Evolutionary conservation across 2,329 filamentous ascomycete species (phyloP).

Genomic region (Aspergillus fumigatus): DNA sequence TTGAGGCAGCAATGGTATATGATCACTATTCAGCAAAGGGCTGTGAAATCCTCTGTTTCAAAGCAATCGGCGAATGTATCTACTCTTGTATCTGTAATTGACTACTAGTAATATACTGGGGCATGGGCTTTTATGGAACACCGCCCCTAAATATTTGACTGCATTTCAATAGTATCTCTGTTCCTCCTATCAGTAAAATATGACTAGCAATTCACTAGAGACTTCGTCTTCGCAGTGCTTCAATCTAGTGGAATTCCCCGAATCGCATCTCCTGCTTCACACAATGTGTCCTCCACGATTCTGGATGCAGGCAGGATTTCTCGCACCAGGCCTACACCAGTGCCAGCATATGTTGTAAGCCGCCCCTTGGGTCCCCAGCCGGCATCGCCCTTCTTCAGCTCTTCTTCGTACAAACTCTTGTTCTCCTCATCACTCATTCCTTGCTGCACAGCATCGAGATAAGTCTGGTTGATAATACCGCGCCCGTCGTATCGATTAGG

Average conservation of each 20-base stretch:
- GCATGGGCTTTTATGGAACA: neutral
- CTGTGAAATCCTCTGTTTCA: slow-evolving; percentile 5
- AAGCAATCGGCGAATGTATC: slow-evolving; percentile 8
- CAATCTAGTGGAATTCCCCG: neutral
- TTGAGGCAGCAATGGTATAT: neutral
- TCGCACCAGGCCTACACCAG: slow-evolving; percentile 56
- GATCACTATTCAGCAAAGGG: neutral
- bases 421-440: slow-evolving; percentile 41
- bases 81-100: slow-evolving; percentile 7
- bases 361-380: slow-evolving; percentile 52
- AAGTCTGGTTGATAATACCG: slow-evolving; percentile 55
- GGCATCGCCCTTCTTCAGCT: slow-evolving; percentile 47
- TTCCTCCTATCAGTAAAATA: neutral
- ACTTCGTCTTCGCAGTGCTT: neutral
- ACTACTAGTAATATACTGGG: slow-evolving; percentile 7
- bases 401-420: slow-evolving; percentile 42
- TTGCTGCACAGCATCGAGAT: slow-evolving; percentile 35
- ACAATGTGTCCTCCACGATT: slow-evolving; percentile 48
- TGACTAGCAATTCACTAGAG: neutral
- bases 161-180: neutral
- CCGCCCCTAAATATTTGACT: neutral
- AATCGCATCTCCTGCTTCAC: slow-evolving; percentile 29
- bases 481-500: slow-evolving; percentile 54
- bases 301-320: slow-evolving; percentile 47
- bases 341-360: slow-evolving; percentile 60